Evolutionary conservation across 305 asterid genomes (phyloP), one percentile per base, ranked within the genome.

Genomic region (Fraxinus latifolia): DNA sequence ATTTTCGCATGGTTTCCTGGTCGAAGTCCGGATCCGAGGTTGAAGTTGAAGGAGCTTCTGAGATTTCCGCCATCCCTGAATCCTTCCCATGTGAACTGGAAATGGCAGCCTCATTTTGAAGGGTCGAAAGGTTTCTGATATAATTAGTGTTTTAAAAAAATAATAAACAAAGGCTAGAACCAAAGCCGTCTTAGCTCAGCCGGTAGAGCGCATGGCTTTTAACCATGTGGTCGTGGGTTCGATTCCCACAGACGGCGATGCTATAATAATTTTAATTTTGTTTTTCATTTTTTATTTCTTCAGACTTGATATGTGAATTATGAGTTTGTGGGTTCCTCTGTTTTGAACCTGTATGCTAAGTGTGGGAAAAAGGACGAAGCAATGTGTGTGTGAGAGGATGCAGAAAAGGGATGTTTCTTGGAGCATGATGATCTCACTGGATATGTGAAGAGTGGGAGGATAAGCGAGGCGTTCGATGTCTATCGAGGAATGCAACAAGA

Each of bases 301-400:
- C 14, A 37, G 44, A 7, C 0, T 37, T 37, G 44, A 7, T 8
- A 37, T 7, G 44, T 9, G 44, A 37, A 37, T 37, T 37, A 37
- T 37, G 12, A 7, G 44, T 37, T 37, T 8, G 12, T 7, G 44
- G 12, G 12, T 9, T 37, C 12, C 44, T 37, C 44, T 8, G 12
- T 7, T 37, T 7, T 37, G 44, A 37, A 37, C 44, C 44, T 7
- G 44, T 33, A 33, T 33, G 36, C 36, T 33, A 33, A 33, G 36
- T 87, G 88, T 71, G 94, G 93, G 72, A 50, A 86, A 83, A 90
- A 90, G 90, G 93, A 89, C 55, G 87, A 85, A 77, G 98, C 96
- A 0, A 71, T 79, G 84, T 34, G 47, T 17, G 84, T 92, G 93
- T 83, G 89, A 85, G 73, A 82, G 76, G 23, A 86, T 91, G 91